These are phyloP conservation scores for Ascoidea rubescens DNA, from an alignment of 805 yeast species.

Conservation along the genomic window DNA sequence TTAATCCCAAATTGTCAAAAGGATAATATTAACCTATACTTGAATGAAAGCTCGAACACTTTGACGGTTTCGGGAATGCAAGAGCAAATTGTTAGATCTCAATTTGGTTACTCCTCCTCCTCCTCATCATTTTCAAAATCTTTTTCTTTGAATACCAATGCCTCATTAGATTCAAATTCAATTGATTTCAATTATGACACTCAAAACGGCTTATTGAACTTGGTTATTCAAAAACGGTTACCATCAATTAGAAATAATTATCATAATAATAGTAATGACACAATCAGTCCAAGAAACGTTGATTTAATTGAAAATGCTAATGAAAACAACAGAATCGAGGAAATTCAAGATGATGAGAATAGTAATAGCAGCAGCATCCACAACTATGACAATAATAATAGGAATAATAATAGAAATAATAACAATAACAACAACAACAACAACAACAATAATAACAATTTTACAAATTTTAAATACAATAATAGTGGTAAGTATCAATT, in stretches of 20 bases:
- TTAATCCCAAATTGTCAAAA: not conserved
- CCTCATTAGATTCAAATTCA: not conserved
- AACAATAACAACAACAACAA: too few relatives aligned
- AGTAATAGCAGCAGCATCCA: too few relatives aligned
- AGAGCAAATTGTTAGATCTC: not conserved
- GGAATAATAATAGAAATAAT: too few relatives aligned
- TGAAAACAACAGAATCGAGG: not conserved
- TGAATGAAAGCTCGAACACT: not conserved
- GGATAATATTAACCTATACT: not conserved
- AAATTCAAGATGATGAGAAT: not conserved
- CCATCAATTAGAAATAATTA: too few relatives aligned
- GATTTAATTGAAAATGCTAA: not conserved
- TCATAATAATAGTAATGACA: too few relatives aligned
- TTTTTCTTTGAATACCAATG: not conserved
- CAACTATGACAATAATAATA: too few relatives aligned
- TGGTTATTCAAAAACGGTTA: not conserved
- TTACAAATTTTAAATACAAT: too few relatives aligned
- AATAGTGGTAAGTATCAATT: too few relatives aligned
- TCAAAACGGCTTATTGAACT: not conserved
- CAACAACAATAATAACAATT: too few relatives aligned
- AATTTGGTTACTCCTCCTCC: not conserved
- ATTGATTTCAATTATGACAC: not conserved
- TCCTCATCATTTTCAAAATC: not conserved
- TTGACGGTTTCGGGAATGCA: not conserved
- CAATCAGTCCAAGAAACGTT: not conserved